Base-by-base conservation (phyloP, 257 asterid species). In the Primulina eburnea region DNA sequence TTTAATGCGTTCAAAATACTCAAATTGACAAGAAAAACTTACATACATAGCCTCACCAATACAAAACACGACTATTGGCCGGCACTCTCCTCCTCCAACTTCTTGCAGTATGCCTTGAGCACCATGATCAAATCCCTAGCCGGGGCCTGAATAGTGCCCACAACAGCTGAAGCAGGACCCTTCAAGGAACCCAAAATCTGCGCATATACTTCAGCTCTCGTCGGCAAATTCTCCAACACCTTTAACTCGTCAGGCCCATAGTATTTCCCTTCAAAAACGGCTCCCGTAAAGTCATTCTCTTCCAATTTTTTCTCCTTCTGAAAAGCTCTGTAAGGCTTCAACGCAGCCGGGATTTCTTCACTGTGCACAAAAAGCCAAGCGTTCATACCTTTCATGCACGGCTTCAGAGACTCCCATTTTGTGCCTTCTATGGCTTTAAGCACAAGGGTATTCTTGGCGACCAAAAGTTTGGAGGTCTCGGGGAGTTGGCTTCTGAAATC, bases 351-450 rank as follows among this genome's bases (percentile, higher is more conserved):
- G 21, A 91, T 89, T 70, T 94, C 98, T 77, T 94, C 99, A 71
- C 77, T 82, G 65, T 83, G 97, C 26, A 94, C 95, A 55, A 94
- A 94, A 0, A 94, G 79, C 97, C 98, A 94, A 7, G 95, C 99
- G 52, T 94, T 94, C 97, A 94, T 94, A 14, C 98, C 97, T 68
- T 79, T 88, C 97, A 91, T 91, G 67, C 97, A 91, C 0, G 99
- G 99, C 76, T 88, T 85, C 74, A 91, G 75, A 9, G 84, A 89
- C 72, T 88, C 97, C 96, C 96, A 92, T 62, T 77, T 71, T 5
- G 96, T 90, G 61, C 96, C 95, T 70, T 88, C 96, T 40, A 92
- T 88, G 67, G 98, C 98, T 69, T 90, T 92, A 16, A 81, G 77
- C 2, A 92, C 98, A 26, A 92, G 82, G 77, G 96, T 88, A 55